Base-by-base conservation (phyloP, 805 yeast genomes). In the Pichia nakasei region DNA sequence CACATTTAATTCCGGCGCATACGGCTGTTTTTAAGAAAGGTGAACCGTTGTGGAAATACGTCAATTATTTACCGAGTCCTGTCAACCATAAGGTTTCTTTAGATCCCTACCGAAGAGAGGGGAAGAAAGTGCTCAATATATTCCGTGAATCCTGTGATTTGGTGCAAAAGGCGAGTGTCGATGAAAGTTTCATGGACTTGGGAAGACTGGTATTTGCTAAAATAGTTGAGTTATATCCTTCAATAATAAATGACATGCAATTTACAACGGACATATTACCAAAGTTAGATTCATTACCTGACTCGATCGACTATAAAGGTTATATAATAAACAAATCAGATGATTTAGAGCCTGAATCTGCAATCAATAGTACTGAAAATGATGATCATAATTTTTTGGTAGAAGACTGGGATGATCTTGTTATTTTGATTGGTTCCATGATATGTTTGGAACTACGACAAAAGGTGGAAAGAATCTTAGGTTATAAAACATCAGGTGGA, bases 101-200 rank as follows among this genome's bases (percentile, higher is more conserved):
- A 43, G 97, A 93, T 57, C 95, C 96, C 0, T 93, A 91, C 57
- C 69, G 98, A 47, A 64, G 95, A 47, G 96, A 87, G 56, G 81
- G 93, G 47, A 67, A 95, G 17, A 85, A 83, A 60, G 80, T 93
- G 47, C 69, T 87, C 56, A 68, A 75, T 31, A 65, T 91, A 0
- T 72, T 93, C 53, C 73, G 73, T 44, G 58, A 65, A 8, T 68
- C 71, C 47, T 85, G 91, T 57, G 82, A 77, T 45, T 53, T 72
- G 15, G 86, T 87, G 0, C 96, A 93, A 60, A 89, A 89, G 64
- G 97, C 96, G 0, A 87, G 97, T 63, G 93, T 89, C 18, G 98
- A 93, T 63, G 98, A 93, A 63, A 80, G 88, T 39, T 93, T 83
- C 57, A 51, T 93, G 52, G 97, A 93, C 63, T 60, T 93, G 35